These are phyloP conservation scores for Apiospora kogelbergensis DNA, from an alignment of 2,329 filamentous ascomycete genomes.

Conservation along the genomic window DNA sequence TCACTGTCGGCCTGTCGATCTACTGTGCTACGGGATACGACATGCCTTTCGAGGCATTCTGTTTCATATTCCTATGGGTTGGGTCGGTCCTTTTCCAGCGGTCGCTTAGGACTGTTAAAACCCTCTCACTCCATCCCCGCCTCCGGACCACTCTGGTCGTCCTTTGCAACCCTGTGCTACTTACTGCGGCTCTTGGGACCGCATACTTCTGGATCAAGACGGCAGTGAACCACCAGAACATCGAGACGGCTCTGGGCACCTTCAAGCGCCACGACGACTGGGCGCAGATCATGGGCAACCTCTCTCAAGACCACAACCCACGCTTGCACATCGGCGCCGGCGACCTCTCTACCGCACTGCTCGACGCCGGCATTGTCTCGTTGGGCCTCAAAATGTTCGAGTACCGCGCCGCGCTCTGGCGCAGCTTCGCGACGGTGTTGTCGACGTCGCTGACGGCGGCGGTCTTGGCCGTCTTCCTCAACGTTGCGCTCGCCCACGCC, in stretches of 20 bases:
- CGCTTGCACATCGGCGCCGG: conserved; percentile 28
- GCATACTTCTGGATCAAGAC: conserved; percentile 31
- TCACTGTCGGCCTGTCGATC: conserved; percentile 26
- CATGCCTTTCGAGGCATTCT: conserved; percentile 28
- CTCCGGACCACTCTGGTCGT: conserved; percentile 21
- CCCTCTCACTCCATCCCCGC: conserved; percentile 18
- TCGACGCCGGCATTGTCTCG: conserved; percentile 32
- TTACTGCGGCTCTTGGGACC: conserved; percentile 27
- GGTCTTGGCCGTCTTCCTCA: conserved; percentile 26
- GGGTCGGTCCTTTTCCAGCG: conserved; percentile 27
- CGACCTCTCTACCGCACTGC: conserved; percentile 26
- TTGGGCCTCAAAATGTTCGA: conserved; percentile 36
- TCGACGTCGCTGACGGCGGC: conserved; percentile 26
- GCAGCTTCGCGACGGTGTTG: conserved; percentile 25
- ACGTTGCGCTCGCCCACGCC: conserved; percentile 25
- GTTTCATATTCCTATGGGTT: conserved; percentile 28
- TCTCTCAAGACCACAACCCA: conserved; percentile 15
- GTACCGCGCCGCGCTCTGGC: conserved; percentile 30
- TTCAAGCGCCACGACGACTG: conserved; percentile 27
- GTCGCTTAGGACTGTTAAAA: conserved; percentile 20
- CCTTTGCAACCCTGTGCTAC: conserved; percentile 28
- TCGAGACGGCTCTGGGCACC: conserved; percentile 20
- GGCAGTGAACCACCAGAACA: conserved; percentile 19
- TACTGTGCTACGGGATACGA: conserved; percentile 24
- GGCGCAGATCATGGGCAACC: conserved; percentile 22